These are phyloP conservation scores for carrot (Daucus carota) DNA, from an alignment of 129 eudicot species.

Conservation along the genomic window DH1_v3.0 NC_030382.2:31709501-31710000, in stretches of 20 bases:
- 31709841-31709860: constrained; percentile 63
- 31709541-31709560: too few species aligned
- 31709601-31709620: too few species aligned
- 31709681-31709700: background rate
- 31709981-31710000: background rate
- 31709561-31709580: too few species aligned
- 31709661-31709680: background rate
- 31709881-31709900: constrained; percentile 88
- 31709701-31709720: background rate
- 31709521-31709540: too few species aligned
- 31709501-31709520: too few species aligned
- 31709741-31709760: too few species aligned
- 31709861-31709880: constrained; percentile 90
- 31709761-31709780: too few species aligned
- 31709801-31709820: background rate
- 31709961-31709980: constrained; percentile 54
- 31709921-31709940: constrained; percentile 87
- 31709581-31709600: too few species aligned
- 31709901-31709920: constrained; percentile 48
- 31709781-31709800: too few species aligned
- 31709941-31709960: constrained; percentile 56
- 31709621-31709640: background rate
- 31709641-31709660: background rate
- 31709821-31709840: background rate
- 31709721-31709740: background rate